Evolutionary conservation across 371 early-diverging fungal species (phyloP).

Genomic region (Rhizopus delemar): DNA sequence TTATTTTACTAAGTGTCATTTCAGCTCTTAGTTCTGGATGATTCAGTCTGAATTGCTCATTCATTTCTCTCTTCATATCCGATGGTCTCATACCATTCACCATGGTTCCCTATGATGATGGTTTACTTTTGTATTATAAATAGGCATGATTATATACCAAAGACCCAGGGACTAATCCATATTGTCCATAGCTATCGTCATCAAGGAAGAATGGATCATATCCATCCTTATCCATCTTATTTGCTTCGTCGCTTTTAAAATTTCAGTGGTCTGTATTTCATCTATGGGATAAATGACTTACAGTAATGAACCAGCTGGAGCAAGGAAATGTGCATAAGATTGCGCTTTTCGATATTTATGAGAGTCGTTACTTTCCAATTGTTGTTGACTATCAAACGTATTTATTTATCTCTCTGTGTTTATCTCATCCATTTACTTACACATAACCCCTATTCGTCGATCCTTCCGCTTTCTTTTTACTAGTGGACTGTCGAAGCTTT

Average conservation of each 20-base stretch:
- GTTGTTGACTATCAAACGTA: slow-evolving; percentile 38
- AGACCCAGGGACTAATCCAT: neutral
- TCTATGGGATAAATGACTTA: slow-evolving; percentile 24
- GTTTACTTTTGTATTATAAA: neutral
- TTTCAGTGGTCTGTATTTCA: neutral
- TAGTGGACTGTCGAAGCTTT: slow-evolving; percentile 45
- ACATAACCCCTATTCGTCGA: slow-evolving; percentile 45
- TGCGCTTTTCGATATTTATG: slow-evolving; percentile 39
- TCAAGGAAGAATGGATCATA: slow-evolving; percentile 68
- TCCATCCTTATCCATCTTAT: slow-evolving; percentile 7
- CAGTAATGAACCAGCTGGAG: slow-evolving; percentile 41
- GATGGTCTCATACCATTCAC: slow-evolving; percentile 38
- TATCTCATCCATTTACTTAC: slow-evolving; percentile 22
- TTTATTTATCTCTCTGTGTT: neutral
- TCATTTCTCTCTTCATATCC: slow-evolving; percentile 65
- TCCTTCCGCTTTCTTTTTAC: slow-evolving; percentile 26
- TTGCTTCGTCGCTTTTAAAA: slow-evolving; percentile 14
- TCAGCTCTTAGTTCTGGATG: slow-evolving; percentile 74
- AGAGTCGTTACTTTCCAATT: slow-evolving; percentile 37
- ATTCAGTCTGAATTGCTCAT: slow-evolving; percentile 75
- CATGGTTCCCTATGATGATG: neutral
- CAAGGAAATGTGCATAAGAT: slow-evolving; percentile 51
- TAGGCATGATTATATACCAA: slow-evolving; percentile 20
- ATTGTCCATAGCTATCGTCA: slow-evolving; percentile 49
- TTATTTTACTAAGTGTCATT: slow-evolving; percentile 79